Base-by-base conservation (phyloP, 2,329 filamentous ascomycete species). In the Amesomyces nigricolor region DNA sequence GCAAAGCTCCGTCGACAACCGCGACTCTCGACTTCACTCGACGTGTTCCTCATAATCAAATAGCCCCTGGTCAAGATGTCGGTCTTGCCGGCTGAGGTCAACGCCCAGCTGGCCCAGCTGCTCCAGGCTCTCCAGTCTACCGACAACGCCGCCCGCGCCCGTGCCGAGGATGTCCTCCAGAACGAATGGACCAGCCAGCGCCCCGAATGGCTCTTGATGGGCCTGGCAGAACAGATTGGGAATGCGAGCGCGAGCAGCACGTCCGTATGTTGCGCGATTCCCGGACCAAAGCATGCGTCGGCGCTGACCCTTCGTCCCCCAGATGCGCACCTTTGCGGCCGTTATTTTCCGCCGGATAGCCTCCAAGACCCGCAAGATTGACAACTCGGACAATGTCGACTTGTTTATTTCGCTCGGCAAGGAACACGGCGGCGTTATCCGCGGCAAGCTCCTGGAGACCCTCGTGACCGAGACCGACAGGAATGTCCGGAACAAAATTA, bases 301-400 rank as follows among this genome's bases (percentile, higher is more conserved):
- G 11, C 42, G 47, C 48, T 60, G 32, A 60, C 51, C 37, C 46
- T 29, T 39, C 5, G 14, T 17, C 47, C 17, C 49, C 58, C 67
- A 96, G 91, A 87, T 86, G 58, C 88, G 94, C 66, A 89, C 91
- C 14, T 99, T 96, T 70, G 85, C 91, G 52, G 89, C 94, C 53
- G 90, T 99, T 45, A 86, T 99, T 61, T 97, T 99, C 75, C 86
- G 94, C 66, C 86, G 91, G 68, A 95, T 97, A 73, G 84, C 94
- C 47, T 91, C 88, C 57, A 96, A 95, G 72, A 87, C 88, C 47
- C 83, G 87, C 65, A 96, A 96, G 76, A 81, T 83, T 60, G 78
- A 80, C 4, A 80, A 82, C 22, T 85, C 83, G 60, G 84, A 89
- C 54, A 86, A 81, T 57, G 81, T 86, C 62, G 94, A 99, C 71